Base-by-base conservation (phyloP, 306 rosid genomes). In the Spatholobus suberectus region DNA sequence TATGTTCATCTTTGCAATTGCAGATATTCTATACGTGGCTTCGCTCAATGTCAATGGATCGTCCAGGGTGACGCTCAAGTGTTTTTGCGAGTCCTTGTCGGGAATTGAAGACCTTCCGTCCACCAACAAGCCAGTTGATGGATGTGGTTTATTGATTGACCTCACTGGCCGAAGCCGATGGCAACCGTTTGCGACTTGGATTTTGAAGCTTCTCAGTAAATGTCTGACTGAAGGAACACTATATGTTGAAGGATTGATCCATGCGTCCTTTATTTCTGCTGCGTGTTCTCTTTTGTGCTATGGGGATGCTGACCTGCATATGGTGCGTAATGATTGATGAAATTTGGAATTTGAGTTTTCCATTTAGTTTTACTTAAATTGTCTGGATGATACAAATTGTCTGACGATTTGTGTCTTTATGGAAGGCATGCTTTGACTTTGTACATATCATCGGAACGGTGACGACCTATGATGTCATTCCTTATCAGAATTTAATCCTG, bases 381-480 rank as follows among this genome's bases (percentile, higher is more conserved):
- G 23, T 76, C 17, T 10, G 44, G 70, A 11, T 24, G 23, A 38
- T 67, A n/a, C 70, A 35, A 76, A 67, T n/a, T n/a, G n/a, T n/a
- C n/a, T n/a, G n/a, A n/a, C n/a, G n/a, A n/a, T 74, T 75, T 87
- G 32, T 67, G 80, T 75, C 68, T 83, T 86, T 88, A 43, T 91
- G 83, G 77, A 87, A 96, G 99, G 98, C 97, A 59, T 91, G 94
- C 86, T 96, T 96, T 87, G 98, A 92, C 86, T 90, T 93, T 70
- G 94, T 88, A 18, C 82, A 87, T 78, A 85, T 88, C 70, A 52
- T 89, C 82, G 91, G 87, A 81, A 91, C 89, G 3, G 94, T 85
- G 70, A 85, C 87, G 85, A 87, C 77, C 75, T 88, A 81, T 83
- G 90, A 93, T 58, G 49, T 87, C 76, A 59, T 93, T 86, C 97